These are phyloP conservation scores for Phytophthora sojae DNA, from an alignment of 352 stramenopile genomes.

Conservation along the genomic window DNA sequence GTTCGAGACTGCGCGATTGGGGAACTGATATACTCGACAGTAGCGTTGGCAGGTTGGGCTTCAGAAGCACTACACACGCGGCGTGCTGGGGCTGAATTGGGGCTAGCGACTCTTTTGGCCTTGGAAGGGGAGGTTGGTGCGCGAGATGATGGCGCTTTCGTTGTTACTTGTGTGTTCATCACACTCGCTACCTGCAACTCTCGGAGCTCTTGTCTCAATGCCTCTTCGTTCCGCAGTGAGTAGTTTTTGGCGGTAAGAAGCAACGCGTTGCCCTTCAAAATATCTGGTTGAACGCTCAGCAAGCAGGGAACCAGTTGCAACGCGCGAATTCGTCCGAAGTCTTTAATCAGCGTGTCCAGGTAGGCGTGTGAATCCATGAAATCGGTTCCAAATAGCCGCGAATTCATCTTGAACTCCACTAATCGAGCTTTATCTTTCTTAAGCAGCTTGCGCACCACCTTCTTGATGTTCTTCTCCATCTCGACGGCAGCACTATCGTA, in stretches of 20 bases:
- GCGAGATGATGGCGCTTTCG: neutral
- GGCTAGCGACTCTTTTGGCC: neutral
- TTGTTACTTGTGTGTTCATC: neutral
- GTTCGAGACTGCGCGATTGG: neutral
- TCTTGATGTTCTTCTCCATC: constrained; percentile 81
- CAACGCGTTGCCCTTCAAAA: constrained; percentile 61
- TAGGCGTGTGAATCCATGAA: constrained; percentile 83
- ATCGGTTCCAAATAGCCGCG: constrained; percentile 77
- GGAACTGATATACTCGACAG: neutral
- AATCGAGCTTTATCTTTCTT: constrained; percentile 60
- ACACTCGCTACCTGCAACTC: constrained; percentile 10
- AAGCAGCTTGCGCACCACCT: constrained; percentile 74
- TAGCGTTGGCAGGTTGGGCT: neutral
- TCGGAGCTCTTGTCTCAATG: constrained; percentile 47
- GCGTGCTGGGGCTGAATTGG: neutral
- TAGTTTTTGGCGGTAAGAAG: constrained; percentile 65
- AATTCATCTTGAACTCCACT: constrained; percentile 88
- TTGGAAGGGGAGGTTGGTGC: neutral
- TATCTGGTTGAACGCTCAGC: constrained; percentile 67
- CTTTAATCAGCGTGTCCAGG: constrained; percentile 65
- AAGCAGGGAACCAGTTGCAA: constrained; percentile 76
- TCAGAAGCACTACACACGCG: neutral
- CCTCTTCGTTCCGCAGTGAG: constrained; percentile 47
- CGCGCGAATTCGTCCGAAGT: constrained; percentile 63
- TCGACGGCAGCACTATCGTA: constrained; percentile 66